Percentiles rank a stretch among this genome's conserved stretches.
phyloP scores from a whole-genome alignment of 495 filamentous ascomycete genomes.

The Neurospora sp. region DNA sequence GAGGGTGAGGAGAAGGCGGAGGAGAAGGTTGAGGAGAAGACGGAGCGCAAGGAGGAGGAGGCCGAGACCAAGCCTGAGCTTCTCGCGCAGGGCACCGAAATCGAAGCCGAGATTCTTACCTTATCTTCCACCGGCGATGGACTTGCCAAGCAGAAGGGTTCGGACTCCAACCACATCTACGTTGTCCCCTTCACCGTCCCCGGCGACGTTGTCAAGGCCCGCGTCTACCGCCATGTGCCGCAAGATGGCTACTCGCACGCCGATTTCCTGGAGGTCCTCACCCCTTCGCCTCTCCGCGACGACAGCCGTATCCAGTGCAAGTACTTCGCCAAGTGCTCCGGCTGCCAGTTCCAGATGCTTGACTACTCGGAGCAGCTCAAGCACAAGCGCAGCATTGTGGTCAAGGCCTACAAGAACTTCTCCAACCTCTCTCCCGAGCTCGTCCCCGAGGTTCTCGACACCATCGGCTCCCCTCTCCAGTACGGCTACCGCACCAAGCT shows the following conservation, averaged over 20 bases:
- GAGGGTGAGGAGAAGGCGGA: not conserved
- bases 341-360: slow-evolving; percentile 97
- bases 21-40: slow-evolving; percentile 1
- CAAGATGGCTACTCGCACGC: slow-evolving; percentile 54
- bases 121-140: slow-evolving; percentile 90
- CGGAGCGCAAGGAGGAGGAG: not conserved
- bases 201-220: slow-evolving; percentile 70
- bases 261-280: slow-evolving; percentile 70
- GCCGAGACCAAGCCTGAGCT: slow-evolving; percentile 6
- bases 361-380: slow-evolving; percentile 75
- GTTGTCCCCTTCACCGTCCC: slow-evolving; percentile 80
- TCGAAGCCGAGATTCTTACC: slow-evolving; percentile 64
- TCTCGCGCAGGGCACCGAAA: slow-evolving; percentile 59
- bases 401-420: slow-evolving; percentile 88
- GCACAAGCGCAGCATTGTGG: slow-evolving; percentile 76
- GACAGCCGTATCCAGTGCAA: slow-evolving; percentile 66
- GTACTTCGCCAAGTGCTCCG: slow-evolving; percentile 81
- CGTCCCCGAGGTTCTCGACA: slow-evolving; percentile 68
- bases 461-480: slow-evolving; percentile 79
- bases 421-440: slow-evolving; percentile 65
- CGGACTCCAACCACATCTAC: slow-evolving; percentile 61
- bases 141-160: slow-evolving; percentile 54
- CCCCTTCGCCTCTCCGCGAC: slow-evolving; percentile 64
- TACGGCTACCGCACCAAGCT: slow-evolving; percentile 95
- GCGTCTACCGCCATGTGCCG: slow-evolving; percentile 60